Conservation (phyloP, 2,329 filamentous ascomycete genomes). For the Cadophora gregata region DNA sequence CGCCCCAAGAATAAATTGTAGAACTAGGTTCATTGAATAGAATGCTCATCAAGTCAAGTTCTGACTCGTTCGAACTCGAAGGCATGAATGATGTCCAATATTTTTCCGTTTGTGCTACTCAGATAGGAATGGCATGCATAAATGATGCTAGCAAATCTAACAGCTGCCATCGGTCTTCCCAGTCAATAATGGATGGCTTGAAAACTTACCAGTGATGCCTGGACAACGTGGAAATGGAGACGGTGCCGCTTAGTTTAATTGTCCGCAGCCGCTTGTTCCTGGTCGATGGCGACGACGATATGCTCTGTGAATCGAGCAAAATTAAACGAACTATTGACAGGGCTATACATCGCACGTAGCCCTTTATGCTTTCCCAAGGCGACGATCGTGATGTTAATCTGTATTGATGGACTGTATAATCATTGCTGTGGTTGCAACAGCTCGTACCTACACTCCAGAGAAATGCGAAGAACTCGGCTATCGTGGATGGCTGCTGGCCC, state of each 20-base stretch:
- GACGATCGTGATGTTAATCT: slow-evolving; percentile 28
- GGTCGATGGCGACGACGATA: slow-evolving; percentile 2
- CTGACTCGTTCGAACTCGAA: slow-evolving; percentile 26
- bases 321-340: slow-evolving; percentile 34
- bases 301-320: slow-evolving; percentile 14
- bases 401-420: neutral
- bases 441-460: neutral
- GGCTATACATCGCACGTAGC: slow-evolving; percentile 24
- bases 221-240: slow-evolving; percentile 34
- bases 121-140: slow-evolving; percentile 36
- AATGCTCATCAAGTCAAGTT: slow-evolving; percentile 17
- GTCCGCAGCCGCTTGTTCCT: slow-evolving; percentile 15
- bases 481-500: neutral
- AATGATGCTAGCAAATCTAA: slow-evolving; percentile 31
- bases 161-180: slow-evolving; percentile 27
- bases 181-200: slow-evolving; percentile 22
- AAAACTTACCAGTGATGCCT: slow-evolving; percentile 24
- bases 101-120: slow-evolving; percentile 23
- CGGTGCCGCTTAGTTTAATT: slow-evolving; percentile 25
- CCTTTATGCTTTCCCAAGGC: slow-evolving; percentile 30
- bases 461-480: neutral
- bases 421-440: slow-evolving; percentile 4
- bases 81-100: slow-evolving; percentile 33
- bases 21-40: neutral
- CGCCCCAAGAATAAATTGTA: slow-evolving; percentile 23